Evolutionary conservation across 1,284 basidiomycete genomes (phyloP).

Genomic region (Cutaneotrichosporon spelunceum): DNA sequence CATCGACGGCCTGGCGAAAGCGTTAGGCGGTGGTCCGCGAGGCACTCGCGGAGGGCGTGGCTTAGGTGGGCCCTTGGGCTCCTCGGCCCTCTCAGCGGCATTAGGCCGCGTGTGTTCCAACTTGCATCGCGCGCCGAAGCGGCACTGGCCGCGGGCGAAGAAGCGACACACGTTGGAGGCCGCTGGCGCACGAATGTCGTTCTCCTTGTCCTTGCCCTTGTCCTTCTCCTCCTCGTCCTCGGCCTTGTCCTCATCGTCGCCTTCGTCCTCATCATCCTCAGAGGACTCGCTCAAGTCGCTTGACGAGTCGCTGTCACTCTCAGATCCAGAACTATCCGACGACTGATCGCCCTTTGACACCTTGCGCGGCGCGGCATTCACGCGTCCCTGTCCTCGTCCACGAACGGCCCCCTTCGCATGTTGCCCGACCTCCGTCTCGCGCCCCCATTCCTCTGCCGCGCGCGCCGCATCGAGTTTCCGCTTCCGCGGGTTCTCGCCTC

Average conservation of each 20-base stretch:
- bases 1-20: slow-evolving; percentile 67
- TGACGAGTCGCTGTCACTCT: slow-evolving; percentile 25
- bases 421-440: slow-evolving; percentile 31
- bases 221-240: neutral
- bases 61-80: slow-evolving; percentile 9
- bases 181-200: neutral
- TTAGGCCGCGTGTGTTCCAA: slow-evolving; percentile 30
- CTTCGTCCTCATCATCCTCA: neutral
- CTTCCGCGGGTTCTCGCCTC: slow-evolving; percentile 63
- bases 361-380: neutral
- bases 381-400: slow-evolving; percentile 14
- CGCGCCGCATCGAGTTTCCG: slow-evolving; percentile 34
- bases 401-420: slow-evolving; percentile 31
- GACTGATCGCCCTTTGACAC: neutral
- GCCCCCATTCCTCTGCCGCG: slow-evolving; percentile 46
- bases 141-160: slow-evolving; percentile 43
- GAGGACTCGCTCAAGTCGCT: slow-evolving; percentile 22
- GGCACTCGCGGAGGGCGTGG: slow-evolving; percentile 55
- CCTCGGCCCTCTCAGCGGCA: neutral
- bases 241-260: neutral
- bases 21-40: slow-evolving; percentile 60
- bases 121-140: slow-evolving; percentile 37
- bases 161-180: slow-evolving; percentile 33
- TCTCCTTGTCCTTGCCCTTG: slow-evolving; percentile 13
- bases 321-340: slow-evolving; percentile 15